Evolutionary conservation across 1,284 basidiomycete species (phyloP).

Genomic region (Cerrena zonata): DNA sequence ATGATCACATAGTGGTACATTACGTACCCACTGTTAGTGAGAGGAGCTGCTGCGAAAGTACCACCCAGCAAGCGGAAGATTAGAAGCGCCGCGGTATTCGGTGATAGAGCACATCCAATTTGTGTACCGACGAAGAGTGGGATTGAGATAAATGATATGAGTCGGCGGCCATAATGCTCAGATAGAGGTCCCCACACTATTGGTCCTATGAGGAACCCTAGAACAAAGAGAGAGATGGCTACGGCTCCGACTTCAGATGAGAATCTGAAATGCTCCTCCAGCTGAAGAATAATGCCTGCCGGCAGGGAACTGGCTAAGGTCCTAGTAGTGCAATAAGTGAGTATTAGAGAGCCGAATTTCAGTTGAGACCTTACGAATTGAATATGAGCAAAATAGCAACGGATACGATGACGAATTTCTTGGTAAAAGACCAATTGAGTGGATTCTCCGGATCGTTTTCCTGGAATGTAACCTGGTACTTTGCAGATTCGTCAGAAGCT

Average conservation of each 20-base stretch:
- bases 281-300: slow-evolving; percentile 39
- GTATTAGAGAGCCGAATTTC: no score
- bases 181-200: slow-evolving; percentile 58
- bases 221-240: slow-evolving; percentile 38
- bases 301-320: slow-evolving; percentile 62
- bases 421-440: slow-evolving; percentile 54
- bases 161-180: slow-evolving; percentile 55
- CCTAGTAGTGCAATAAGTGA: slow-evolving; percentile 22
- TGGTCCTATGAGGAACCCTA: slow-evolving; percentile 48
- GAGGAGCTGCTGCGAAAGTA: slow-evolving; percentile 26
- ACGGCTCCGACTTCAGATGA: slow-evolving; percentile 40
- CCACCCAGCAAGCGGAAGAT: slow-evolving; percentile 30
- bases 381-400: slow-evolving; percentile 61
- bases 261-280: slow-evolving; percentile 51
- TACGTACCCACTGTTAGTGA: slow-evolving; percentile 28
- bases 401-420: slow-evolving; percentile 62
- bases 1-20: background rate
- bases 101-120: slow-evolving; percentile 26
- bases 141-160: slow-evolving; percentile 54
- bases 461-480: slow-evolving; percentile 35
- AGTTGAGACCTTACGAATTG: slow-evolving; percentile 45
- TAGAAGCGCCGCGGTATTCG: slow-evolving; percentile 26
- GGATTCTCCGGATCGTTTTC: slow-evolving; percentile 38
- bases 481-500: no score
- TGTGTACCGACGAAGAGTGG: slow-evolving; percentile 25